Base-by-base conservation (phyloP, 345 rosid genomes). In the Trapa incisa region DNA sequence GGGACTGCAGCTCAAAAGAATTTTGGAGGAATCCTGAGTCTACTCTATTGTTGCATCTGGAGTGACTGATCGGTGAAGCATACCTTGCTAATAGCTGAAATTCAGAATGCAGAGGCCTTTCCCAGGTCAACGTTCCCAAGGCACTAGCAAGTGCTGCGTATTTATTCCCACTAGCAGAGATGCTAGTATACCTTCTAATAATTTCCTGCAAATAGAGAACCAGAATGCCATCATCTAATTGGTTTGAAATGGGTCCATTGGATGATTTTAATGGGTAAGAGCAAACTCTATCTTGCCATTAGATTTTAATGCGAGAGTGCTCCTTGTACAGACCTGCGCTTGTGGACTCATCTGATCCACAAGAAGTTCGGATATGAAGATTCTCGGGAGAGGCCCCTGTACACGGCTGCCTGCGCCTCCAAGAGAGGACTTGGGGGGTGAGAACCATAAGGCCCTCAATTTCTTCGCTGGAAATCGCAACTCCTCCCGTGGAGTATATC, bases 321-420 rank as follows among this genome's bases (percentile, higher is more conserved):
- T 38, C 6, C 12, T 2, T 5, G 69, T 36, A 69, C 74, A 48
- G 69, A 88, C 97, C 89, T 87, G 97, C 68, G 92, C 76, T 73
- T 82, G 84, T 47, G 89, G 76, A 72, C 86, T 90, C 83, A 88
- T 75, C 71, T 88, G 86, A 13, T 88, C 85, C 0, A 93, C 91
- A 67, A 93, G 92, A 65, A 93, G 94, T 81, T 93, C 98, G 1
- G 98, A 93, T 73, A 93, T 88, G 64, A 93, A 93, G 42, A 88
- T 74, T 78, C 98, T 82, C 0, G 97, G 97, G 61, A 90, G 78
- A 71, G 98, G 98, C 2, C 96, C 97, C 58, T 77, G 61, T 50
- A 81, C 80, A 37, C 96, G 87, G 54, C 78, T 76, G 52, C 91
- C 89, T 62, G 69, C 76, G 64, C 74, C 75, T 39, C 72, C 36